Base-by-base conservation (phyloP, 2,329 filamentous ascomycete genomes). In the Aspergillus spinulosporus region DNA sequence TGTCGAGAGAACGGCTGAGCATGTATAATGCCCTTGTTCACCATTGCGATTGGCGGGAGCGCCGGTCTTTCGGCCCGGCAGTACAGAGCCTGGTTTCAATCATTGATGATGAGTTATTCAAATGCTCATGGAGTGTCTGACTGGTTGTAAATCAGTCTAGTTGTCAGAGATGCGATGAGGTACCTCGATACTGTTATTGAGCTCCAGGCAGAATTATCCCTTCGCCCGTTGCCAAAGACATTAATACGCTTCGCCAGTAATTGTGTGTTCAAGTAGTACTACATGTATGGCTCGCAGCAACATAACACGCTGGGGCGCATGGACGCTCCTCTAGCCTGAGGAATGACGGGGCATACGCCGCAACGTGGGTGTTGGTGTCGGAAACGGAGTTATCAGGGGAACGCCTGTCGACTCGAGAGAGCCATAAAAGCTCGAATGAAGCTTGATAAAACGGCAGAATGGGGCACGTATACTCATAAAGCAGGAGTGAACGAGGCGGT, bases 111-210 rank as follows among this genome's bases (percentile, higher is more conserved):
- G 21, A 21, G 21, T 21, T 21, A 21, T 21, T 21, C 21, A 21
- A 21, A 21, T 21, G 21, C 21, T 21, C 21, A 21, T 21, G 1
- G 44, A 12, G 9, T 11, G 11, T 12, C 9, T 37, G 34, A 59
- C 0, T 51, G 54, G 6, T 44, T 49, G 21, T 57, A 67, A 6
- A 4, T 62, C 1, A 8, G 32, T 3, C 49, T 59, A 0, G 49
- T 66, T n/a, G 14, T 68, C 3, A 46, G 43, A 26, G 52, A 57
- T 5, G 67, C 68, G 0, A 31, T 12, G 1, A 21, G 6, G 1
- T 64, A 57, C 40, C 37, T 70, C 5, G 67, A 70, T 37, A 66
- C 67, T 0, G 59, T 70, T 2, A 12, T 66, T 12, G 42, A 67
- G 7, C n/a, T 37, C 3, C 9, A 29, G 45, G 36, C 0, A 2